Conservation (phyloP, 192 early-diverging fungal genomes). For the Gaertneriomyces sp. region DNA sequence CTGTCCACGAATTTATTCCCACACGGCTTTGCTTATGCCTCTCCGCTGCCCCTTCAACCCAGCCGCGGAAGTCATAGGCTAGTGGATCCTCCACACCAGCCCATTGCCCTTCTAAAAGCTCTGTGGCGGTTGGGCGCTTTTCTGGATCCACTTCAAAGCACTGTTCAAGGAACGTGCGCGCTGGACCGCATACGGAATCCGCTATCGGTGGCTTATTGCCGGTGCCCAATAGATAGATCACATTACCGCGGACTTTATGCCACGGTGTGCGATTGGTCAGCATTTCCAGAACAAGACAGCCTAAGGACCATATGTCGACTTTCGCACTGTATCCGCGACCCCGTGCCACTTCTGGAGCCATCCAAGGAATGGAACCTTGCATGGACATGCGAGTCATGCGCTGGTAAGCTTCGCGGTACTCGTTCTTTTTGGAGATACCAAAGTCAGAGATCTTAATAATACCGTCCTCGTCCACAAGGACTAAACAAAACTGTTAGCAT, state of each 20-base stretch:
- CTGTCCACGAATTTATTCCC: neutral
- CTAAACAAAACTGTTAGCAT: constrained; percentile 32
- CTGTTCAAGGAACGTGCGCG: constrained; percentile 66
- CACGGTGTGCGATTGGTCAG: constrained; percentile 89
- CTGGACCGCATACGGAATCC: constrained; percentile 59
- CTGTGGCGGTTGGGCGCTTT: constrained; percentile 69
- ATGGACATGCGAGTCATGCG: constrained; percentile 66
- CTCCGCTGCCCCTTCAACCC: constrained; percentile 25
- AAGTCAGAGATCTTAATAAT: constrained; percentile 96
- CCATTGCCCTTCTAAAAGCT: constrained; percentile 68
- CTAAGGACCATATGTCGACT: constrained; percentile 93
- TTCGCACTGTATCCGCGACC: constrained; percentile 81
- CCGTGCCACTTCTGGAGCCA: constrained; percentile 93
- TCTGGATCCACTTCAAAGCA: constrained; percentile 80
- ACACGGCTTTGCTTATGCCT: neutral
- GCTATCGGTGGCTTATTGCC: constrained; percentile 81
- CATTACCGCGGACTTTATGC: constrained; percentile 49
- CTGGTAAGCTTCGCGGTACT: constrained; percentile 45
- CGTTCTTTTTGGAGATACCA: constrained; percentile 84
- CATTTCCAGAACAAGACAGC: constrained; percentile 94
- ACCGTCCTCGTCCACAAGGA: constrained; percentile 85
- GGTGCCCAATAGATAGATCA: constrained; percentile 73
- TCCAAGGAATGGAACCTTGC: constrained; percentile 91
- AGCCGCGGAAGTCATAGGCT: constrained; percentile 38
- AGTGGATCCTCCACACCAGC: constrained; percentile 40